Conservation (phyloP, 352 stramenopile genomes). For the Pythium dissotocum region DNA sequence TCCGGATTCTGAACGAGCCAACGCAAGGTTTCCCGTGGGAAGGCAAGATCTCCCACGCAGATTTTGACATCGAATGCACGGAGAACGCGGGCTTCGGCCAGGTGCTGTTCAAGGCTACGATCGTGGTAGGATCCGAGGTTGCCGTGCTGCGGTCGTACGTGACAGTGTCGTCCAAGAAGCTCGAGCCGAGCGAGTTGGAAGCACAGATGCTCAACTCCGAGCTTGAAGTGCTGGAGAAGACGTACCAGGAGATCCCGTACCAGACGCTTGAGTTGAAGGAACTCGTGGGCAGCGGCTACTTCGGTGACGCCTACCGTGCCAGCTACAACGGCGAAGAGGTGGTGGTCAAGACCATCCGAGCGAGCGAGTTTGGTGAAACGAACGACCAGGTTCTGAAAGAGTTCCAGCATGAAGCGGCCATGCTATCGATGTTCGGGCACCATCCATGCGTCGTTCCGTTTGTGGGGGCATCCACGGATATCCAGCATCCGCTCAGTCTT, state of each 20-base stretch:
- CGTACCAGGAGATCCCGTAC: constrained; percentile 78
- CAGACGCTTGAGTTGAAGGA: constrained; percentile 66
- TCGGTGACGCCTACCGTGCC: constrained; percentile 75
- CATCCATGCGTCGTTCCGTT: constrained; percentile 84
- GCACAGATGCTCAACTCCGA: constrained; percentile 54
- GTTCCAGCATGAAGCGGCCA: constrained; percentile 79
- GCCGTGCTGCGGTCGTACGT: constrained; percentile 73
- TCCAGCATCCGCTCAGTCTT: constrained; percentile 58
- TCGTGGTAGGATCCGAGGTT: constrained; percentile 71
- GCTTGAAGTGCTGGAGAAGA: constrained; percentile 75
- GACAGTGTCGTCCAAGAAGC: constrained; percentile 43
- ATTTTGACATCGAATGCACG: constrained; percentile 65
- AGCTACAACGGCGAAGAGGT: constrained; percentile 66
- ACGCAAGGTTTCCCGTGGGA: constrained; percentile 75
- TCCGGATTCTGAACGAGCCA: constrained; percentile 56
- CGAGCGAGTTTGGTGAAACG: constrained; percentile 72
- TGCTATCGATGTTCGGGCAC: constrained; percentile 83
- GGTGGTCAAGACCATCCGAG: constrained; percentile 81
- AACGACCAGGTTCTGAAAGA: constrained; percentile 77
- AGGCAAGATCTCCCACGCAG: constrained; percentile 61
- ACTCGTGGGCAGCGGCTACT: constrained; percentile 74
- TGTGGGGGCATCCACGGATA: constrained; percentile 73
- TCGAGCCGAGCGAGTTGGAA: constrained; percentile 47
- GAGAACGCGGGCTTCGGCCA: constrained; percentile 49
- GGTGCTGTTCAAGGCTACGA: constrained; percentile 72